These are phyloP conservation scores for Septoria petroselini DNA, from an alignment of 2,329 filamentous ascomycete species.

Conservation along the genomic window DNA sequence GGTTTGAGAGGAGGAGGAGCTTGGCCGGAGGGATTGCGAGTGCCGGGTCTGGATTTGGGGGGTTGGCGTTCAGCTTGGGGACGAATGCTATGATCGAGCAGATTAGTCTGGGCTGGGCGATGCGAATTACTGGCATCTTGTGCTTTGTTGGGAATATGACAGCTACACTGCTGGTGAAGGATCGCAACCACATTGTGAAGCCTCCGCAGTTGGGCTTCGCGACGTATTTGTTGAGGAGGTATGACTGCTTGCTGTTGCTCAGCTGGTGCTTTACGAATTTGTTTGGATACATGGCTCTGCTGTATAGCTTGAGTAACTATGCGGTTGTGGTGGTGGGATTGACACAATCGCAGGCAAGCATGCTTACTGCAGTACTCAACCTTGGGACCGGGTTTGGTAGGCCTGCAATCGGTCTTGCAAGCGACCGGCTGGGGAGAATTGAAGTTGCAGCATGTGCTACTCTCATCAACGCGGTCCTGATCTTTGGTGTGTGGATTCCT, in stretches of 20 bases:
- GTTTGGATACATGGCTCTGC: slow-evolving; percentile 49
- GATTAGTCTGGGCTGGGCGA: slow-evolving; percentile 44
- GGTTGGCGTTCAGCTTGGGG: slow-evolving; percentile 39
- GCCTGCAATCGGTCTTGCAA: slow-evolving; percentile 46
- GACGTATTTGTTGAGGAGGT: slow-evolving; percentile 37
- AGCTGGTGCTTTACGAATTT: slow-evolving; percentile 47
- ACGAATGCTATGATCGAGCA: slow-evolving; percentile 41
- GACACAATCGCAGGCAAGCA: slow-evolving; percentile 40
- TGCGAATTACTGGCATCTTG: slow-evolving; percentile 39
- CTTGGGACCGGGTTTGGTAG: slow-evolving; percentile 49
- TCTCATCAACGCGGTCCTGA: slow-evolving; percentile 40
- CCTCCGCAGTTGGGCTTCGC: slow-evolving; percentile 40
- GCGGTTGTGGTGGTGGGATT: slow-evolving; percentile 43
- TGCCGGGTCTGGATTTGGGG: slow-evolving; percentile 44
- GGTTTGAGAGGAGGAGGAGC: slow-evolving; percentile 42
- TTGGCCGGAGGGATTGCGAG: slow-evolving; percentile 44
- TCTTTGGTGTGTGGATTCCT: slow-evolving; percentile 49
- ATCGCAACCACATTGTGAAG: slow-evolving; percentile 38
- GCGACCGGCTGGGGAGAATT: slow-evolving; percentile 47
- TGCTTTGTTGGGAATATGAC: slow-evolving; percentile 33
- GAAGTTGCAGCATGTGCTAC: slow-evolving; percentile 43
- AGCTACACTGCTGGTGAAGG: slow-evolving; percentile 35
- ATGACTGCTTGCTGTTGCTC: slow-evolving; percentile 41
- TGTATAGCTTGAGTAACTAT: slow-evolving; percentile 50
- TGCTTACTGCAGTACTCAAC: slow-evolving; percentile 47